Evolutionary conservation across 805 yeast genomes (phyloP), one percentile per base, ranked within the genome.

Genomic region (Cyberlindnera suaveolens): DNA sequence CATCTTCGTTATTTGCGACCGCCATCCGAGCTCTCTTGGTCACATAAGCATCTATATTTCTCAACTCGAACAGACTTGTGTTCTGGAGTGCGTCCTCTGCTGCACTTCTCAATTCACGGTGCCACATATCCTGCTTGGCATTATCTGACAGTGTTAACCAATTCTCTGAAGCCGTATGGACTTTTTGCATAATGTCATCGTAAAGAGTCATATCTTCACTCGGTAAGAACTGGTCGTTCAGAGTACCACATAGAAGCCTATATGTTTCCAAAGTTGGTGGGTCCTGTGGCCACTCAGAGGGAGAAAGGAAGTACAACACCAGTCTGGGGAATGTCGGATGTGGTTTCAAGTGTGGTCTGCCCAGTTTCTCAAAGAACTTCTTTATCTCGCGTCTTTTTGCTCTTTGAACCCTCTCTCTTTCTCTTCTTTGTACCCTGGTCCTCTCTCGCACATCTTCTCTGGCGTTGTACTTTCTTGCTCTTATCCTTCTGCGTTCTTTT

Each of bases 251-350:
- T 26, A 73, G 48, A 14, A 60, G 57, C 39, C 65, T 61, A 42
- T 63, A 67, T 1, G 77, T 71, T 48, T 71, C 73, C 40, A 61
- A 52, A 2, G 75, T 72, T 15, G 79, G 79, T 2, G 77, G 77
- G 43, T 71, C 77, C 42, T 69, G 70, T 0, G 80, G 80, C 80
- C 80, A 75, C 16, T 59, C 57, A 9, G 57, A 46, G 3, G 76
- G 69, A 1, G 73, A 66, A 3, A 73, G 51, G 49, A 74, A 73
- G 45, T 66, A 73, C 6, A 75, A 53, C 10, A 73, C 76, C 54
- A 74, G 53, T 52, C 73, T 56, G 13, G 79, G 75, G 54, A 75
- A 75, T 4, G 77, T 63, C 13, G 79, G 74, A 41, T 70, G 67
- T 3, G 65, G 61, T 9, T 70, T 68, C 13, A 74, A 46, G 8